Percentiles rank a stretch among this genome's conserved stretches.
Evolutionary conservation across 2,329 filamentous ascomycete genomes (phyloP).

Genomic region (Polychaeton citri): DNA sequence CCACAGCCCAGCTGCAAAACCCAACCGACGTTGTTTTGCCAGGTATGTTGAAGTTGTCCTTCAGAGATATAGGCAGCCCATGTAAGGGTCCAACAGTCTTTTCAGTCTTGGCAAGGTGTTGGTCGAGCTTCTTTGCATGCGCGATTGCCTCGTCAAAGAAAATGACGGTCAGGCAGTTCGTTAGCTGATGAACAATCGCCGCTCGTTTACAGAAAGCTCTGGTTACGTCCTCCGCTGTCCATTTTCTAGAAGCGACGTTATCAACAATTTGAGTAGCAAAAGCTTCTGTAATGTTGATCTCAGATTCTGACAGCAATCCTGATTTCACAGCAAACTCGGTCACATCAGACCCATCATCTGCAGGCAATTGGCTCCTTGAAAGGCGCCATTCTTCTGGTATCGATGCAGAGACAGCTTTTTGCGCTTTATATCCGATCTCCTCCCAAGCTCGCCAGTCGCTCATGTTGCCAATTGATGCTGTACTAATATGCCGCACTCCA

Average conservation of each 20-base stretch:
- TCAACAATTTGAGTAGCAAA: constrained; percentile 28
- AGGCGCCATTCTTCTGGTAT: constrained; percentile 48
- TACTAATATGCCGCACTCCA: too few relatives aligned
- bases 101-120: constrained; percentile 32
- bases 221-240: constrained; percentile 40
- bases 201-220: constrained; percentile 42
- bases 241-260: constrained; percentile 27
- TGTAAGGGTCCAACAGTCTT: constrained; percentile 50
- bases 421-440: constrained; percentile 30
- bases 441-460: constrained; percentile 24
- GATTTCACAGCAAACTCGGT: constrained; percentile 41
- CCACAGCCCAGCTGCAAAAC: constrained; percentile 47
- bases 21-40: constrained; percentile 51
- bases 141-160: constrained; percentile 41
- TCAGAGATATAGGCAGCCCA: constrained; percentile 53
- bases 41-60: constrained; percentile 55
- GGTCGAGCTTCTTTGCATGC: constrained; percentile 39
- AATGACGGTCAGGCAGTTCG: constrained; percentile 47
- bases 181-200: constrained; percentile 42
- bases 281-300: constrained; percentile 37
- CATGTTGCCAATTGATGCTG: too few relatives aligned
- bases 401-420: constrained; percentile 30
- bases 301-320: constrained; percentile 44
- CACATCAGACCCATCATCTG: constrained; percentile 42
- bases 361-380: constrained; percentile 39